Conservation (phyloP, 108 stramenopile genomes). For the Cyclotella sp. region DNA sequence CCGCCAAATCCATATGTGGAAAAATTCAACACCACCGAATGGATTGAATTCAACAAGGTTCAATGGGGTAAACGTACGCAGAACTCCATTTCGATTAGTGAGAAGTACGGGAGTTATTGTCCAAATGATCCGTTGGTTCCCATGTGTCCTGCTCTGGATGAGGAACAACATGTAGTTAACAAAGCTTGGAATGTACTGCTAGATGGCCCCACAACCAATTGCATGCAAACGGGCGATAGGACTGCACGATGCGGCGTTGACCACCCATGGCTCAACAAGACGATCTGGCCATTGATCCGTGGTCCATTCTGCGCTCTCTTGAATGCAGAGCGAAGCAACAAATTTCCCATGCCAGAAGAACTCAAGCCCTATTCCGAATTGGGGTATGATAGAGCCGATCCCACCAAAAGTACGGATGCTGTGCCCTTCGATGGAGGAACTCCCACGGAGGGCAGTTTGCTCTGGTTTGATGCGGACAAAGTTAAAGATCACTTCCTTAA, state of each 20-base stretch:
- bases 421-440: slow-evolving; percentile 21
- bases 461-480: slow-evolving; percentile 11
- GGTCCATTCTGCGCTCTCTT: slow-evolving; percentile 11
- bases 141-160: slow-evolving; percentile 13
- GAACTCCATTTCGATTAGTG: slow-evolving; percentile 3
- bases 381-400: slow-evolving; percentile 21
- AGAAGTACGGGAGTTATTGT: slow-evolving; percentile 19
- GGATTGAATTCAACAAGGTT: not conserved
- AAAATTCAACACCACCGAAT: slow-evolving; percentile 26
- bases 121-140: slow-evolving; percentile 10
- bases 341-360: slow-evolving; percentile 16
- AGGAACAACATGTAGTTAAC: not conserved
- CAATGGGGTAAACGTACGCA: slow-evolving; percentile 11
- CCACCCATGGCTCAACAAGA: slow-evolving; percentile 23
- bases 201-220: not conserved
- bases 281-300: slow-evolving; percentile 21
- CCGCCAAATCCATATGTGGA: not conserved
- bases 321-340: not conserved
- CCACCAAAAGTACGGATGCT: slow-evolving; percentile 11
- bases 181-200: not conserved
- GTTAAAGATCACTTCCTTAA: slow-evolving; percentile 16
- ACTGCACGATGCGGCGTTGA: not conserved
- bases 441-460: not conserved
- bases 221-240: slow-evolving; percentile 9
- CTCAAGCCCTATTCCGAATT: slow-evolving; percentile 13